Conservation (phyloP, 1,284 basidiomycete genomes). For the Pseudozyma hubeiensis region DNA sequence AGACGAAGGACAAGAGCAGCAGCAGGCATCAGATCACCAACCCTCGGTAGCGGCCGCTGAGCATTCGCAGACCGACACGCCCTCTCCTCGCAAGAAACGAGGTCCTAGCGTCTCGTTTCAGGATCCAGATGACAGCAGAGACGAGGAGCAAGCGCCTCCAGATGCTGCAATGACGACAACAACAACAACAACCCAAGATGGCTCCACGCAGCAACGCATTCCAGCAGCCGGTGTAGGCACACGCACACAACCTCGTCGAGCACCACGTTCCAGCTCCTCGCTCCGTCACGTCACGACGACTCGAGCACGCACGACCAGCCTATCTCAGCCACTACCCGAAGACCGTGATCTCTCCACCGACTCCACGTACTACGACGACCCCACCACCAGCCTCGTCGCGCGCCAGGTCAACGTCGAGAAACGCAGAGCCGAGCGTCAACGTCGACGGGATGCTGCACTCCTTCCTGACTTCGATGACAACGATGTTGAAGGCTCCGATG, state of each 20-base stretch:
- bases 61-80: too few species aligned
- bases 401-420: conserved; percentile 48
- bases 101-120: too few species aligned
- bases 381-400: conserved; percentile 36
- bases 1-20: too few species aligned
- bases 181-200: neutral
- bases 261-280: conserved; percentile 53
- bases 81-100: too few species aligned
- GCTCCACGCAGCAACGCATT: conserved; percentile 15
- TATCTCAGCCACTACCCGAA: conserved; percentile 50
- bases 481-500: conserved; percentile 17
- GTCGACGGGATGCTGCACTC: conserved; percentile 34
- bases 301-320: conserved; percentile 38
- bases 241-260: conserved; percentile 54
- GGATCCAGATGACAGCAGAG: too few species aligned
- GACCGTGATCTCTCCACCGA: conserved; percentile 38
- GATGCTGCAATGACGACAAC: too few species aligned
- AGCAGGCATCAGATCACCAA: too few species aligned
- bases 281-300: conserved; percentile 53
- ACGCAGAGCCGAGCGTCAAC: conserved; percentile 34
- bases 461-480: conserved; percentile 36
- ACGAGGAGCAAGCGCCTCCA: too few species aligned
- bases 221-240: conserved; percentile 58
- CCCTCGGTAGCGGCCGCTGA: too few species aligned
- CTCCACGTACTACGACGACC: conserved; percentile 26